These are phyloP conservation scores for Fusarium nodosum DNA, from an alignment of 2,329 filamentous ascomycete genomes.

Conservation along the genomic window DNA sequence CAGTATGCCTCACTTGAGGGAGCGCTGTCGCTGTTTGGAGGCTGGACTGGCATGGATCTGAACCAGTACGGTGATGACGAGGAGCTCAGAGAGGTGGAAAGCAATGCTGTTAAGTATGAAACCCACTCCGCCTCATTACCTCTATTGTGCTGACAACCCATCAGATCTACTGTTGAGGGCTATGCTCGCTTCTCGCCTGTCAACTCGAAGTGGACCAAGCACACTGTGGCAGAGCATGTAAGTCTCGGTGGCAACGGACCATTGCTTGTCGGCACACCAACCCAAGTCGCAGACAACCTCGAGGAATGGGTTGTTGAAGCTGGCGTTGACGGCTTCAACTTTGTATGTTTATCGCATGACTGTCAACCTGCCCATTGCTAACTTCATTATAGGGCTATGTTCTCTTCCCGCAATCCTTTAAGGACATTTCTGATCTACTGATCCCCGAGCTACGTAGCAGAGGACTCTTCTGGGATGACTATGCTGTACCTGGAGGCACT, in stretches of 20 bases:
- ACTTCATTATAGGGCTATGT: conserved; percentile 36
- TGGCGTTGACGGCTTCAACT: conserved; percentile 81
- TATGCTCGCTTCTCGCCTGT: conserved; percentile 2
- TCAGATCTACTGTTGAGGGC: conserved; percentile 4
- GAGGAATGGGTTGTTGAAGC: conserved; percentile 77
- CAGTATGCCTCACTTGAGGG: conserved; percentile 73
- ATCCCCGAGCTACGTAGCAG: conserved; percentile 67
- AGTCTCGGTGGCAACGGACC: conserved; percentile 76
- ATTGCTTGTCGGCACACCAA: conserved; percentile 73
- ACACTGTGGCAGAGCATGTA: conserved; percentile 76
- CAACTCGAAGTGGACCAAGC: conserved; percentile 73
- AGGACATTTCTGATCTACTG: conserved; percentile 73
- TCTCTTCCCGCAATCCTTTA: conserved; percentile 70
- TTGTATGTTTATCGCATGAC: conserved; percentile 51
- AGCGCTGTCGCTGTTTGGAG: conserved; percentile 78
- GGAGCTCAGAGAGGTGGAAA: conserved; percentile 72
- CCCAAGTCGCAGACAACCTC: conserved; percentile 75
- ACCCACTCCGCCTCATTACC: conserved; percentile 51
- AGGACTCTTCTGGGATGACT: conserved; percentile 69
- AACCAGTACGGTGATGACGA: conserved; percentile 74
- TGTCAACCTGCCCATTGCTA: neutral
- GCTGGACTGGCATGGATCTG: conserved; percentile 75
- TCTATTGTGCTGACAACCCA: neutral
- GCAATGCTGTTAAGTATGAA: conserved; percentile 65
- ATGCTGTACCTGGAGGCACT: conserved; percentile 58